Conservation (phyloP, 306 rosid species). For the Cicer pinnatifidum region DNA sequence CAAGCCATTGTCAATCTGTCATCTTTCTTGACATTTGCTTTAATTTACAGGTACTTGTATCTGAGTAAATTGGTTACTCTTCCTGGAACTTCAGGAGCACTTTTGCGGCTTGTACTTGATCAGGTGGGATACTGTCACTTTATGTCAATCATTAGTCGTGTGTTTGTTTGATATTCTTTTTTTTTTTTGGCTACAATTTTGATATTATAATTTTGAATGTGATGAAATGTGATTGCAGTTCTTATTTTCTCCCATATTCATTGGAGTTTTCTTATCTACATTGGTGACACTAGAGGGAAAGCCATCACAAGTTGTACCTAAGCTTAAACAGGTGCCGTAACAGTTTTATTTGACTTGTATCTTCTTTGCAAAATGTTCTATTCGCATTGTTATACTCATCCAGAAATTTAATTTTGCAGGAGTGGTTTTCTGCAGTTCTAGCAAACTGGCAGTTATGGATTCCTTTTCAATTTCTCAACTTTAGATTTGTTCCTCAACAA, state of each 20-base stretch:
- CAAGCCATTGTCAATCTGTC: background rate
- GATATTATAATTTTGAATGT: constrained; percentile 34
- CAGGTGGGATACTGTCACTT: constrained; percentile 61
- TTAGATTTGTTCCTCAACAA: constrained; percentile 94
- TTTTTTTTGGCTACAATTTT: background rate
- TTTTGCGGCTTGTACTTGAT: constrained; percentile 84
- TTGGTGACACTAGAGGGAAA: constrained; percentile 85
- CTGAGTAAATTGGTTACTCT: constrained; percentile 75
- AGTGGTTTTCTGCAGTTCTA: constrained; percentile 86
- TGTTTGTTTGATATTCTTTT: constrained; percentile 13
- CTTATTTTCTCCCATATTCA: constrained; percentile 77
- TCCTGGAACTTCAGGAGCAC: constrained; percentile 88
- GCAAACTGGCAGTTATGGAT: constrained; percentile 98
- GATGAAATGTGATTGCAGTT: constrained; percentile 62
- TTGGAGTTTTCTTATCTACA: constrained; percentile 76
- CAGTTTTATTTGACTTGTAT: constrained; percentile 33
- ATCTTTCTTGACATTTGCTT: constrained; percentile 27
- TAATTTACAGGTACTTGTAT: constrained; percentile 74
- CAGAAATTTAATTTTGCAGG: constrained; percentile 55
- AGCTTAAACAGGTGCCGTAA: constrained; percentile 82
- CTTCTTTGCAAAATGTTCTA: constrained; percentile 27
- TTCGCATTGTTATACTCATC: constrained; percentile 36
- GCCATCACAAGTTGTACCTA: constrained; percentile 72
- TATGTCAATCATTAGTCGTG: constrained; percentile 29
- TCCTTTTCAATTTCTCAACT: constrained; percentile 96